phyloP scores from a whole-genome alignment of 2,329 filamentous ascomycete genomes.

The Diaporthe batatas region DNA sequence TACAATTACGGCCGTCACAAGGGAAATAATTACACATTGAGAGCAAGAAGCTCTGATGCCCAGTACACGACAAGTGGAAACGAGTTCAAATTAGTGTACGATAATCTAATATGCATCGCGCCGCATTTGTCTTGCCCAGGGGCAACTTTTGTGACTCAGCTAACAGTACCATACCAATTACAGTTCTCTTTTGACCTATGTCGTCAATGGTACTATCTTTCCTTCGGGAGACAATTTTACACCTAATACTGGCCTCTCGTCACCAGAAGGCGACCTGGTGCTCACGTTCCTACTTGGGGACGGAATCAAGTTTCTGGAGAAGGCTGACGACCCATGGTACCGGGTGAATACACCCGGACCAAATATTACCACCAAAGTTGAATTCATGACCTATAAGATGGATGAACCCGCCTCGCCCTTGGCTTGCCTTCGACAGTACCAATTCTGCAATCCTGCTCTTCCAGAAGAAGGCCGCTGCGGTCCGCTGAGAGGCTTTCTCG shows the following conservation, averaged over 20 bases:
- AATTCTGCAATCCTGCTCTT: conserved; percentile 11
- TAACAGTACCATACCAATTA: background rate
- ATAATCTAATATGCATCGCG: background rate
- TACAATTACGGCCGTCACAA: conserved; percentile 32
- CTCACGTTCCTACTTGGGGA: background rate
- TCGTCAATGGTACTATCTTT: background rate
- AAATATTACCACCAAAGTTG: too few species aligned
- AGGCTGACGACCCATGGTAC: conserved; percentile 2
- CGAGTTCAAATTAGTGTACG: background rate
- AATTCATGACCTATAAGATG: background rate
- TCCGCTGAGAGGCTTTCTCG: background rate
- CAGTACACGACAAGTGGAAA: background rate
- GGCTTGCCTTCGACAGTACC: conserved; percentile 3
- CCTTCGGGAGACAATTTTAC: background rate
- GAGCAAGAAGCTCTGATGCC: background rate
- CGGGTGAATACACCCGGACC: background rate
- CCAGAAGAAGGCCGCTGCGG: conserved; percentile 2
- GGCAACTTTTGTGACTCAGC: background rate
- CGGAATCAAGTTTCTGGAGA: background rate
- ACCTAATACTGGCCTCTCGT: background rate
- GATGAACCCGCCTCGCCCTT: background rate
- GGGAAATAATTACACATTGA: background rate
- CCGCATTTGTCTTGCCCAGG: background rate
- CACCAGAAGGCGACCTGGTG: background rate
- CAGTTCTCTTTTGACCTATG: background rate